These are phyloP conservation scores for Trichomonas gallinae DNA, from an alignment of 208 protist species.

Conservation along the genomic window DNA sequence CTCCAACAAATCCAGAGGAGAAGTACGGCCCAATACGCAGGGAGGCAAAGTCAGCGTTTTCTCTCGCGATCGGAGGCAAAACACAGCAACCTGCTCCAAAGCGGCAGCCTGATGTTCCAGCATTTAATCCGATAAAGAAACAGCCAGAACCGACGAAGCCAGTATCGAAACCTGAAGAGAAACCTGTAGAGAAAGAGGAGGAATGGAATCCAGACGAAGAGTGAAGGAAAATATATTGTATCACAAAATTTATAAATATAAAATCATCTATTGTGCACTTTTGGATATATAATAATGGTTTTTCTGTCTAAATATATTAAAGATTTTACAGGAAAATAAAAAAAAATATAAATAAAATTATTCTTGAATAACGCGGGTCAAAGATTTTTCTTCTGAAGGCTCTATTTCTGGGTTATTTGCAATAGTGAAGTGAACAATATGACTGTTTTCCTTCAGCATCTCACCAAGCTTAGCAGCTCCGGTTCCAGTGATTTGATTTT, in stretches of 20 bases:
- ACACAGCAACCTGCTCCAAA: not conserved
- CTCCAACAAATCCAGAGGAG: no score
- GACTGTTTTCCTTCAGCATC: not conserved
- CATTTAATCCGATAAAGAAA: not conserved
- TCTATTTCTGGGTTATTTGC: not conserved
- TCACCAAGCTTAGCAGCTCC: not conserved
- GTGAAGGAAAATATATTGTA: no score
- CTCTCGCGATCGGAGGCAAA: not conserved
- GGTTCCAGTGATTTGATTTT: not conserved
- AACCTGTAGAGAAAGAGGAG: not conserved
- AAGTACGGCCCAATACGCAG: not conserved
- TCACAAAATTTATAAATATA: not conserved
- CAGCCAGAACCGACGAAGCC: not conserved
- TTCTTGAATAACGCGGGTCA: not conserved
- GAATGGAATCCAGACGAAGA: not conserved
- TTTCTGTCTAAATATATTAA: not conserved
- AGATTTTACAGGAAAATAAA: not conserved
- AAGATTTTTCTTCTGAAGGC: not conserved
- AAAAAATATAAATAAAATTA: not conserved
- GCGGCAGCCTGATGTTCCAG: not conserved
- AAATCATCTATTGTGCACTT: not conserved
- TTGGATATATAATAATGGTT: not conserved
- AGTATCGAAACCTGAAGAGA: not conserved
- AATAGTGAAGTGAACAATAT: constrained; percentile 7
- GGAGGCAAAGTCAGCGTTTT: no score